Evolutionary conservation across 2,329 filamentous ascomycete genomes (phyloP), one percentile per base, ranked within the genome.

Genomic region (Aspergillus nomiae): DNA sequence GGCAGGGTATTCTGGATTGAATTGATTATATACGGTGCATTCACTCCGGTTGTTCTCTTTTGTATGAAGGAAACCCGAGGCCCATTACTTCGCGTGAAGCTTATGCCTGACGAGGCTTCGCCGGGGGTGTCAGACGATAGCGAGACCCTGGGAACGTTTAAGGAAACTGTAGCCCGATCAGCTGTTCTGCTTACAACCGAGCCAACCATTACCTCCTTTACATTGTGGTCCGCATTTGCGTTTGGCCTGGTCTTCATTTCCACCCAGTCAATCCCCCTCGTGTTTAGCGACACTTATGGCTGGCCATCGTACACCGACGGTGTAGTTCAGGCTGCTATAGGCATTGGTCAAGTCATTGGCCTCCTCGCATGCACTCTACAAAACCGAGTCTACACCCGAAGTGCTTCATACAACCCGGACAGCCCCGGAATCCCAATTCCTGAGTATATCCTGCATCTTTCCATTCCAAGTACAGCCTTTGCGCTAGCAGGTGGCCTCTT

Each of bases 161-260:
- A 56, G 45, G 58, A 63, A 26, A 80, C 77, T 14, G 71, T 80
- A 7, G 73, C 70, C 58, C 71, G 78, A 6, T 78, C 79, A 1
- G 69, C 74, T 9, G 30, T 71, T 9, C 63, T 83, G 65, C 76
- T 80, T 6, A 70, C 77, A 61, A 82, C 79, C 4, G 79, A 82
- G 51, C 78, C 79, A 0, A 77, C 82, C 5, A 74, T 82, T 1
- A 79, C 75, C 11, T 77, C 76, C 48, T 78, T 80, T 56, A 79
- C 78, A 0, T 64, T 82, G 1, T 82, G 79, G 80, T 79, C 80
- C 8, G 71, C 74, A 12, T 82, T 82, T 65, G 79, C 79, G 0
- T 77, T 79, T 60, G 80, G 79, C 2, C 79, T 79, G 2, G 67
- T 82, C 0, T 82, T 80, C 62, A 69, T 82, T 3, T 81, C 80